Evolutionary conservation across 257 asterid species (phyloP).

Genomic region (Echites panduratus): DNA sequence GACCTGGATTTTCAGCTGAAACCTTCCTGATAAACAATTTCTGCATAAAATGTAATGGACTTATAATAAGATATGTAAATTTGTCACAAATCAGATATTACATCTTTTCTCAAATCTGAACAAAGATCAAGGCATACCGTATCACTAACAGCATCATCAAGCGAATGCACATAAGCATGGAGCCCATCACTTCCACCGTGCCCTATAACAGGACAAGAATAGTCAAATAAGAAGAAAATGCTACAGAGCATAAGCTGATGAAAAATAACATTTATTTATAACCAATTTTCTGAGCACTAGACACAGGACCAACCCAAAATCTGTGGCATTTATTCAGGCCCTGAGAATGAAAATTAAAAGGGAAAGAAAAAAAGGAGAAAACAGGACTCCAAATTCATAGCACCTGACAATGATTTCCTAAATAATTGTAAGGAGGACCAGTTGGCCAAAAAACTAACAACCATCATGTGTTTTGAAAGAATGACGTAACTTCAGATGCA

Average conservation of each 20-base stretch:
- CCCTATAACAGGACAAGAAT: constrained; percentile 35
- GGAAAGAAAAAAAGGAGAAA: too few species aligned
- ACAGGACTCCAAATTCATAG: not conserved
- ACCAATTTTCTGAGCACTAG: not conserved
- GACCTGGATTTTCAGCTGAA: constrained; percentile 51
- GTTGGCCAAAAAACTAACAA: not conserved
- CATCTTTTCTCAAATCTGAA: not conserved
- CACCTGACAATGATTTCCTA: not conserved
- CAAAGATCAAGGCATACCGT: constrained; percentile 34
- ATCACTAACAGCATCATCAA: constrained; percentile 70
- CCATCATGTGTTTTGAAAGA: not conserved
- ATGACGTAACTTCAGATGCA: not conserved
- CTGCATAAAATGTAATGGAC: constrained; percentile 23
- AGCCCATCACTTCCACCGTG: constrained; percentile 97
- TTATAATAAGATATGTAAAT: not conserved
- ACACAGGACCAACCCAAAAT: not conserved
- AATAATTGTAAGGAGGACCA: not conserved
- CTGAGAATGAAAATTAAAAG: not conserved
- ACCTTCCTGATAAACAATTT: constrained; percentile 57
- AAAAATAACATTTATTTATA: not conserved
- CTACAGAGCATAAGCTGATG: not conserved
- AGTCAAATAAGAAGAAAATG: not conserved
- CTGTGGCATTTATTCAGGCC: not conserved
- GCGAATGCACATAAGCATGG: constrained; percentile 84
- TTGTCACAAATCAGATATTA: not conserved